Percentiles rank a stretch among this genome's conserved stretches.
These are phyloP conservation scores for Yamadazyma friedrichii DNA, from an alignment of 1,139 yeast species.

Conservation along the genomic window DNA sequence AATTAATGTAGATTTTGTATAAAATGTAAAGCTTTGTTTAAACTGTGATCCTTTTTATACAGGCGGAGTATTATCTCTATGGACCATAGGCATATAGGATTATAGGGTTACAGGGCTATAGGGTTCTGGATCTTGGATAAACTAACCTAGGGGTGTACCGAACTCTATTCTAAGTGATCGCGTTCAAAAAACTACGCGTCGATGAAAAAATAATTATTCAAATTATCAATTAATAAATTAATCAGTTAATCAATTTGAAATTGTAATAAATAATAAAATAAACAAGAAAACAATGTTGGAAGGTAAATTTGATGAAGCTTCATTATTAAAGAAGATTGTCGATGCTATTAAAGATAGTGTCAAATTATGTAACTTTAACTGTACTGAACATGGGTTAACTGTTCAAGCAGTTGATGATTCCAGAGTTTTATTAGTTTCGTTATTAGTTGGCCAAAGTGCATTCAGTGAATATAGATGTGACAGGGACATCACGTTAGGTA, in stretches of 20 bases:
- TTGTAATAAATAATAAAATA: neutral
- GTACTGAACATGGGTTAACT: slow-evolving; percentile 90
- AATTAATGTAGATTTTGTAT: neutral
- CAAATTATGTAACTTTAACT: slow-evolving; percentile 91
- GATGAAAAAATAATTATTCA: no score
- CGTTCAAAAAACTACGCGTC: no score
- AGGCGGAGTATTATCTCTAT: no score
- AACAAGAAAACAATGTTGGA: slow-evolving; percentile 64
- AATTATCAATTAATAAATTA: no score
- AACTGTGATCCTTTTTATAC: no score
- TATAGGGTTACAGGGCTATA: no score
- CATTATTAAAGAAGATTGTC: slow-evolving; percentile 84
- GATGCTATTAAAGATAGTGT: slow-evolving; percentile 94
- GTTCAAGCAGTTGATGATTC: slow-evolving; percentile 98
- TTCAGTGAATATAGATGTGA: slow-evolving; percentile 94
- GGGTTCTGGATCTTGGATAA: no score
- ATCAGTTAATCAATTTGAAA: no score
- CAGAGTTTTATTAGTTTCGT: slow-evolving; percentile 87
- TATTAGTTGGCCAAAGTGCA: slow-evolving; percentile 87
- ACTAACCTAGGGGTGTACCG: no score
- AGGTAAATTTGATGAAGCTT: slow-evolving; percentile 94
- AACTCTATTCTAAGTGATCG: no score
- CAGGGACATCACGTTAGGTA: slow-evolving; percentile 87
- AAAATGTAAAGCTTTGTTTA: no score
- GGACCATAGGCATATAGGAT: no score